Conservation (phyloP, 2,329 filamentous ascomycete species). For the Pestalotiopsis sp. region DNA sequence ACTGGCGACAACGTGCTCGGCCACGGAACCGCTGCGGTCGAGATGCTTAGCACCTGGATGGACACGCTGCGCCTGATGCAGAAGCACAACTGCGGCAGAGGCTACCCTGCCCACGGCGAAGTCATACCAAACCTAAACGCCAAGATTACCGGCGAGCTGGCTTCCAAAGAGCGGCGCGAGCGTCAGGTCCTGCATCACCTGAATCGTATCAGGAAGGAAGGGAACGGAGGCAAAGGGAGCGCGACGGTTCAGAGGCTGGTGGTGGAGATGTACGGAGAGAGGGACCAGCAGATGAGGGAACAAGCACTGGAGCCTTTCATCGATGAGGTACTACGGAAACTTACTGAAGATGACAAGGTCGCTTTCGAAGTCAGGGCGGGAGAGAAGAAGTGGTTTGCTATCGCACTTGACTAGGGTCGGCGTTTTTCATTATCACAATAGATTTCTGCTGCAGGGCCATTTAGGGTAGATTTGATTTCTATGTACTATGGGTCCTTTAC, state of each 20-base stretch:
- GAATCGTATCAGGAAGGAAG: conserved; percentile 15
- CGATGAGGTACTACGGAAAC: conserved; percentile 43
- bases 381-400: conserved; percentile 41
- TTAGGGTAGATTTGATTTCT: neutral
- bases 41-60: conserved; percentile 72
- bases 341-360: conserved; percentile 45
- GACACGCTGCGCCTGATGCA: conserved; percentile 68
- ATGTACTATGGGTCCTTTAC: neutral
- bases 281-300: conserved; percentile 32
- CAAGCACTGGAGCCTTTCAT: conserved; percentile 45
- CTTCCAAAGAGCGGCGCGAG: conserved; percentile 76
- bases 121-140: conserved; percentile 72
- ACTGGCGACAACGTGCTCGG: conserved; percentile 87
- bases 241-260: conserved; percentile 46
- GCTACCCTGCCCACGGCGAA: conserved; percentile 84
- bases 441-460: neutral
- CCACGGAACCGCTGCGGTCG: conserved; percentile 82
- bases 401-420: neutral
- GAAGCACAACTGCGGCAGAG: conserved; percentile 60
- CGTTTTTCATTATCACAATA: neutral
- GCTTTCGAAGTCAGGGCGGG: conserved; percentile 39
- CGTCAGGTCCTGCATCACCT: conserved; percentile 71
- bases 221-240: conserved; percentile 28
- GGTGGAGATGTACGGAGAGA: conserved; percentile 40
- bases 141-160: conserved; percentile 79